Percentiles rank a stretch among this genome's conserved stretches.
phyloP scores from a whole-genome alignment of 2,329 filamentous ascomycete genomes.

The Aspergillus viridinutans region DNA sequence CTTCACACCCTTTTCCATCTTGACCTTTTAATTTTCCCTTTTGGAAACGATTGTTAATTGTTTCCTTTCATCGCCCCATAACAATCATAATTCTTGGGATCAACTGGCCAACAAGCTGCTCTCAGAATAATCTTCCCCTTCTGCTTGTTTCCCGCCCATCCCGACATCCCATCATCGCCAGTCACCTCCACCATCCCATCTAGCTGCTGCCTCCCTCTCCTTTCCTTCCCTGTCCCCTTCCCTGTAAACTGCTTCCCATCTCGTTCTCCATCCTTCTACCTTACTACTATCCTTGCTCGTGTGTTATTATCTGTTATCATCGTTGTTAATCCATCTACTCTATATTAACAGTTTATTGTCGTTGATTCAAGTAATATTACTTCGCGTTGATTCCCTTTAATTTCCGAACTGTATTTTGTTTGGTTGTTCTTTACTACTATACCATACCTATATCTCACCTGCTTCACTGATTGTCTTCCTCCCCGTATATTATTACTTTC shows the following conservation, averaged over 20 bases:
- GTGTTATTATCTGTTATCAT: conserved; percentile 7
- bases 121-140: conserved; percentile 11
- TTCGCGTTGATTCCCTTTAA: neutral
- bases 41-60: conserved; percentile 14
- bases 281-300: conserved; percentile 14
- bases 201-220: conserved; percentile 3
- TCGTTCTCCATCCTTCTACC: conserved; percentile 8
- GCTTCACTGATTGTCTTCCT: conserved; percentile 1
- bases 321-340: conserved; percentile 6
- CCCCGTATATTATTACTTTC: conserved; percentile 6
- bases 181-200: conserved; percentile 3
- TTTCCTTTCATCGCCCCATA: conserved; percentile 3
- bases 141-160: conserved; percentile 1
- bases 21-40: conserved; percentile 14
- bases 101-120: conserved; percentile 14
- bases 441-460: conserved; percentile 1
- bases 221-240: conserved; percentile 9
- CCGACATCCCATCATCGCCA: conserved; percentile 1
- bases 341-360: neutral
- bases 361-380: neutral
- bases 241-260: conserved; percentile 19
- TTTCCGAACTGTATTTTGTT: neutral
- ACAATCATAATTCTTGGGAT: neutral
- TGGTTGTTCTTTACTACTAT: neutral
- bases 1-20: conserved; percentile 7